phyloP scores from a whole-genome alignment of 768 basidiomycete species.

The Suillus lakei region DNA sequence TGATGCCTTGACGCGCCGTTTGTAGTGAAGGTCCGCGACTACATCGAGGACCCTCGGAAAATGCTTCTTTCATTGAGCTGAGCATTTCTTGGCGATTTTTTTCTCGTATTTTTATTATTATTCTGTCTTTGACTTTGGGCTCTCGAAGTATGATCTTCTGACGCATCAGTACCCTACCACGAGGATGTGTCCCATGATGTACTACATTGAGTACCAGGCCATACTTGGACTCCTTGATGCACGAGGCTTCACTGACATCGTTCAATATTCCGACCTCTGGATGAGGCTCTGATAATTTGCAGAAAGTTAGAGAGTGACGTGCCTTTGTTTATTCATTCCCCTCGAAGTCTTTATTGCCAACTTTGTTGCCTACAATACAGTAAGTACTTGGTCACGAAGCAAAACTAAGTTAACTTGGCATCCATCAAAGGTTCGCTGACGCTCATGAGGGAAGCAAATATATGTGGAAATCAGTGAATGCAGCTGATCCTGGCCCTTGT shows the following conservation, averaged over 20 bases:
- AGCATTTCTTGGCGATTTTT: not conserved
- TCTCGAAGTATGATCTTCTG: too few relatives aligned
- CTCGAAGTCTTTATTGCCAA: not conserved
- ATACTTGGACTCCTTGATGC: not conserved
- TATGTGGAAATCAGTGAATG: conserved; percentile 38
- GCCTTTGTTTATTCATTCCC: not conserved
- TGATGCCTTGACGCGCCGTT: conserved; percentile 4
- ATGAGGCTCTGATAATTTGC: not conserved
- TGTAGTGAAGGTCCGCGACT: conserved; percentile 88
- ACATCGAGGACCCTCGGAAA: conserved; percentile 90
- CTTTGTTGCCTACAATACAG: not conserved
- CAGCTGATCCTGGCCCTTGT: conserved; percentile 39
- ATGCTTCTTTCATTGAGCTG: conserved; percentile 64
- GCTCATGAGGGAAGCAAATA: too few relatives aligned
- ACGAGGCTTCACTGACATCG: not conserved
- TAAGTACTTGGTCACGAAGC: not conserved
- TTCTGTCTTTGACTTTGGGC: not conserved
- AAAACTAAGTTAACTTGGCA: not conserved
- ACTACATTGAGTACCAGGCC: conserved; percentile 2
- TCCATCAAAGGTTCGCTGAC: too few relatives aligned
- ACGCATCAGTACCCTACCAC: too few relatives aligned
- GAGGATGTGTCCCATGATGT: not conserved
- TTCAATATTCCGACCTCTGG: not conserved
- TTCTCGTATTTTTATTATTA: not conserved
- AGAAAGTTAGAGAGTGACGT: not conserved